Percentiles rank a stretch among this genome's conserved stretches.
Conservation (phyloP, 1,139 yeast species). For the Saccharomyces hybrid region DNA sequence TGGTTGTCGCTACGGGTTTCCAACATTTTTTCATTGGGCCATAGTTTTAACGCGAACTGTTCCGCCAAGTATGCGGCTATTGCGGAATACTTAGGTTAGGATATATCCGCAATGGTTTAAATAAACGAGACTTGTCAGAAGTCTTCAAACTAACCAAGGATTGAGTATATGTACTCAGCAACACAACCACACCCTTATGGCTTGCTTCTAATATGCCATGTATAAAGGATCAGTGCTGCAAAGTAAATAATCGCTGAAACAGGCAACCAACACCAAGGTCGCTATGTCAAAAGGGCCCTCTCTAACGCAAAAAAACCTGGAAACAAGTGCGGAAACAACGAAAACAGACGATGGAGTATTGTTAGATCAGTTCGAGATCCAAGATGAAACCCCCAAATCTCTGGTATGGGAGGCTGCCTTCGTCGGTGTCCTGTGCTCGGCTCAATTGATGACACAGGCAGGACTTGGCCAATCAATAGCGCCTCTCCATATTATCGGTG, state of each 20-base stretch:
- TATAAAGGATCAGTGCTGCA: not conserved
- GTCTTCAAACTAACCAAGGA: too few relatives aligned
- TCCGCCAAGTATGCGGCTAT: too few relatives aligned
- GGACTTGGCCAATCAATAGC: slow-evolving; percentile 15
- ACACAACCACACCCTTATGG: too few relatives aligned
- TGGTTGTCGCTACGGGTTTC: too few relatives aligned
- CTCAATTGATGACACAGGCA: slow-evolving; percentile 15
- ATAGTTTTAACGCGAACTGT: too few relatives aligned
- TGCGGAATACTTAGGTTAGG: too few relatives aligned
- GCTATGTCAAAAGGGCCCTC: not conserved
- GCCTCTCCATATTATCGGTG: slow-evolving; percentile 13
- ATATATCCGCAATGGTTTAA: too few relatives aligned
- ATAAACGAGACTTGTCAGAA: too few relatives aligned
- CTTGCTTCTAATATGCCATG: not conserved
- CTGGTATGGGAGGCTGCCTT: slow-evolving; percentile 7
- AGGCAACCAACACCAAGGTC: not conserved
- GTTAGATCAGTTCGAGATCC: not conserved
- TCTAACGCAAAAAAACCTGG: not conserved
- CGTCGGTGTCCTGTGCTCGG: slow-evolving; percentile 8
- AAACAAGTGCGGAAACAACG: not conserved
- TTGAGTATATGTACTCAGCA: too few relatives aligned
- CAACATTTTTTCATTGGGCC: too few relatives aligned
- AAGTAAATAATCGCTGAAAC: not conserved
- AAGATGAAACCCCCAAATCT: not conserved
- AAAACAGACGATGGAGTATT: not conserved